phyloP scores from a whole-genome alignment of 768 basidiomycete genomes.

The Tylopilus sp. region DNA sequence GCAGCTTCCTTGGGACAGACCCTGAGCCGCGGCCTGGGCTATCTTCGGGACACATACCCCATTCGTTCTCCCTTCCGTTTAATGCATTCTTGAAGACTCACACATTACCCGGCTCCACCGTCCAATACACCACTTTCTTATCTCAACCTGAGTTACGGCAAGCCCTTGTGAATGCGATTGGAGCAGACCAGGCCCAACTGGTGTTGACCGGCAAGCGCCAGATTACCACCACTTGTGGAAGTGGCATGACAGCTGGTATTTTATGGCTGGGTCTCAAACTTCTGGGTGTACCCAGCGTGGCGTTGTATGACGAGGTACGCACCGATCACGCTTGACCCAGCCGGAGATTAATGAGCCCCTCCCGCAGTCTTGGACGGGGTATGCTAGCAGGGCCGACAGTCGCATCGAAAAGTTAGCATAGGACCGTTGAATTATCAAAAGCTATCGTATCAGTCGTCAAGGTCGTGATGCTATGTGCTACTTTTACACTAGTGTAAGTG shows the following conservation, averaged over 20 bases:
- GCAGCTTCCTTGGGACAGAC: slow-evolving; percentile 73
- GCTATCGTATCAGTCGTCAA: background rate
- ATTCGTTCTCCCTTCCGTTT: slow-evolving; percentile 85
- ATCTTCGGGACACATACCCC: slow-evolving; percentile 89
- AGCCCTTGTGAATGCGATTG: slow-evolving; percentile 62
- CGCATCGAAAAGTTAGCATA: slow-evolving; percentile 54
- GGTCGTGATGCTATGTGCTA: slow-evolving; percentile 10
- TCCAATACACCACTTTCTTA: slow-evolving; percentile 58
- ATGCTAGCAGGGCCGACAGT: slow-evolving; percentile 74
- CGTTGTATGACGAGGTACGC: slow-evolving; percentile 92
- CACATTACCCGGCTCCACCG: slow-evolving; percentile 30
- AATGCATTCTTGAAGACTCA: slow-evolving; percentile 58
- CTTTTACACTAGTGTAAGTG: slow-evolving; percentile 21
- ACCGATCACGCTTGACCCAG: slow-evolving; percentile 6
- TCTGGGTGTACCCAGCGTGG: slow-evolving; percentile 55
- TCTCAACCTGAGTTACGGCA: slow-evolving; percentile 53
- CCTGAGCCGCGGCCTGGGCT: slow-evolving; percentile 89
- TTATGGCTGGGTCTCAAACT: slow-evolving; percentile 90
- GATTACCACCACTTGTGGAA: slow-evolving; percentile 83
- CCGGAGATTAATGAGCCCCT: slow-evolving; percentile 15
- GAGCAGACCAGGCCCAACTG: slow-evolving; percentile 48
- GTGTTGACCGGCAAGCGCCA: slow-evolving; percentile 57
- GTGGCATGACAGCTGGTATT: slow-evolving; percentile 96
- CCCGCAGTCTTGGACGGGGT: slow-evolving; percentile 92
- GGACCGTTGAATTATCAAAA: slow-evolving; percentile 4